These are phyloP conservation scores for Aureobasidium sp. DNA, from an alignment of 2,329 filamentous ascomycete species.

Conservation along the genomic window DNA sequence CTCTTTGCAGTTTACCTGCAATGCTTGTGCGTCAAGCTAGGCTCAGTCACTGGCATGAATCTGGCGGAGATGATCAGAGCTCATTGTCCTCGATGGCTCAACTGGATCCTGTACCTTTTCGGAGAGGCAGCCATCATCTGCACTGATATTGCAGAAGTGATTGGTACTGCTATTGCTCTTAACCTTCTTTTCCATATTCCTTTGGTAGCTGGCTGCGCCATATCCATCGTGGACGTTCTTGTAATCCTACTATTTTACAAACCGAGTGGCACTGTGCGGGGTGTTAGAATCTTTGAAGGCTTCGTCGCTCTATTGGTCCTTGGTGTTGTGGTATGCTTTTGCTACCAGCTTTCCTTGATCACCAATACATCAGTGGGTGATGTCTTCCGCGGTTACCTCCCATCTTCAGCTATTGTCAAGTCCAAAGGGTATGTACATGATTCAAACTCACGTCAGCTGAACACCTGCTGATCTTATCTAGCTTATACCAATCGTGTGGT, in stretches of 20 bases:
- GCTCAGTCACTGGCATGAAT: slow-evolving; percentile 43
- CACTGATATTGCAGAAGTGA: slow-evolving; percentile 57
- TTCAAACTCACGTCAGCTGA: not conserved
- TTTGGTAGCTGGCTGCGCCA: slow-evolving; percentile 59
- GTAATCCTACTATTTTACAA: slow-evolving; percentile 61
- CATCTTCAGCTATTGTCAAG: slow-evolving; percentile 52
- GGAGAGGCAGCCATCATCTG: slow-evolving; percentile 52
- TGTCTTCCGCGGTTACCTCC: slow-evolving; percentile 59
- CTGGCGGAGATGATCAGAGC: slow-evolving; percentile 43
- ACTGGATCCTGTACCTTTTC: slow-evolving; percentile 47
- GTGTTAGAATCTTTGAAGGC: slow-evolving; percentile 56
- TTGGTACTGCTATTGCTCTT: slow-evolving; percentile 63
- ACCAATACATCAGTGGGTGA: slow-evolving; percentile 47
- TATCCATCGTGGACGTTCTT: slow-evolving; percentile 63
- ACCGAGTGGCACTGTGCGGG: slow-evolving; percentile 50
- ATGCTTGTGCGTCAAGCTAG: slow-evolving; percentile 55
- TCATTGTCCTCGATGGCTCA: slow-evolving; percentile 47
- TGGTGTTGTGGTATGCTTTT: slow-evolving; percentile 64
- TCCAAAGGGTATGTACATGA: slow-evolving; percentile 42
- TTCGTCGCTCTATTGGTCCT: slow-evolving; percentile 58
- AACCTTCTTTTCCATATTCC: slow-evolving; percentile 59
- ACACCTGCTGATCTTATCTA: slow-evolving; percentile 20
- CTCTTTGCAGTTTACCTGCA: slow-evolving; percentile 65
- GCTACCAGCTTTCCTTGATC: slow-evolving; percentile 60
- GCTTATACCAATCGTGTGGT: slow-evolving; percentile 63